These are phyloP conservation scores for Candida maesae DNA, from an alignment of 805 yeast genomes.

Conservation along the genomic window DNA sequence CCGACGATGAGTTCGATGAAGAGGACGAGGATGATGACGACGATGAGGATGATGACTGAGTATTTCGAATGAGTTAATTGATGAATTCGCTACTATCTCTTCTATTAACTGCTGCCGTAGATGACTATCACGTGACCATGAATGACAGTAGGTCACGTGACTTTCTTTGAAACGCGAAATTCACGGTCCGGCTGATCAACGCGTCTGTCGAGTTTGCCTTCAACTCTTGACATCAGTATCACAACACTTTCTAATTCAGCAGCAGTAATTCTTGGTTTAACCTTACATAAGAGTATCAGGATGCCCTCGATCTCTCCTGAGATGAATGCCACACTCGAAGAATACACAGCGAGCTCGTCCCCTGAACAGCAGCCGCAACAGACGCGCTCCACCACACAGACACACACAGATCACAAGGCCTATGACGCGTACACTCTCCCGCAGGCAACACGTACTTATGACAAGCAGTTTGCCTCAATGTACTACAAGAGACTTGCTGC, in stretches of 20 bases:
- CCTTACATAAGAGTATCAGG: not conserved
- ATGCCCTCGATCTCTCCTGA: slow-evolving; percentile 14
- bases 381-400: slow-evolving; percentile 1
- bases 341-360: slow-evolving; percentile 2
- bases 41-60: no score
- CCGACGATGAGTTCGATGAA: slow-evolving; percentile 9
- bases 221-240: no score
- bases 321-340: slow-evolving; percentile 5
- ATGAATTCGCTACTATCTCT: no score
- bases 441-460: slow-evolving; percentile 38
- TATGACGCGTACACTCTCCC: slow-evolving; percentile 7
- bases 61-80: no score
- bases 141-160: no score
- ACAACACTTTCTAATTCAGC: no score
- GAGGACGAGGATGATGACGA: slow-evolving; percentile 5
- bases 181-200: no score
- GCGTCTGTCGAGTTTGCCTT: no score
- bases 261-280: no score
- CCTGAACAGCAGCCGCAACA: slow-evolving; percentile 1
- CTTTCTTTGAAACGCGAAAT: no score
- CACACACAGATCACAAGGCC: slow-evolving; percentile 11
- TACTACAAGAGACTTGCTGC: slow-evolving; percentile 50
- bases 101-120: no score
- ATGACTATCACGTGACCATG: no score
- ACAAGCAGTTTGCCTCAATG: slow-evolving; percentile 53